Evolutionary conservation across 192 early-diverging fungal species (phyloP).

Genomic region (Spizellomyces sp.): DNA sequence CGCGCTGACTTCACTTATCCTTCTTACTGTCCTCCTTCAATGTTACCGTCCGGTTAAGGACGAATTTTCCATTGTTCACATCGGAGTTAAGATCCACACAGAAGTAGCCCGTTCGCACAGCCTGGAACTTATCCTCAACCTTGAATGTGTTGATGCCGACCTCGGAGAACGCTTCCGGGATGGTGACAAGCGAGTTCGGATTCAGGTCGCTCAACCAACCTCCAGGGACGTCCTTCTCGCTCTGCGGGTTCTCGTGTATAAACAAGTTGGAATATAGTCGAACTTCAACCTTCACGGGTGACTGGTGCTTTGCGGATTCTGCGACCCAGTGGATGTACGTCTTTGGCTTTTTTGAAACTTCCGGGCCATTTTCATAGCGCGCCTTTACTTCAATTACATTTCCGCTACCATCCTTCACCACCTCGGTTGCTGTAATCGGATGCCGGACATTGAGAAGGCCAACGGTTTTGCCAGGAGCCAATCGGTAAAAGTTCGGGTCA

Average conservation of each 20-base stretch:
- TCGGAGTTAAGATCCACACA: constrained; percentile 91
- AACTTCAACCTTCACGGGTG: constrained; percentile 84
- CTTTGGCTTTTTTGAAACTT: constrained; percentile 79
- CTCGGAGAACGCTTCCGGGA: constrained; percentile 77
- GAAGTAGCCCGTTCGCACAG: constrained; percentile 97
- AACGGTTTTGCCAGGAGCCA: constrained; percentile 92
- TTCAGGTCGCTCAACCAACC: constrained; percentile 94
- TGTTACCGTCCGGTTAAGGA: constrained; percentile 57
- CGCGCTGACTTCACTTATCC: constrained; percentile 32
- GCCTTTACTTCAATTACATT: constrained; percentile 82
- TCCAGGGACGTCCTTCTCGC: constrained; percentile 77
- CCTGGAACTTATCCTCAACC: constrained; percentile 92
- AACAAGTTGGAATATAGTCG: constrained; percentile 88
- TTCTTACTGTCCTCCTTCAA: constrained; percentile 60
- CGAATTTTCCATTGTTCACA: constrained; percentile 59
- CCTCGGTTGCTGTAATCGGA: constrained; percentile 84
- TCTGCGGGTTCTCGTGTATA: constrained; percentile 82
- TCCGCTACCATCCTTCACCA: constrained; percentile 77
- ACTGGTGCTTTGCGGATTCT: constrained; percentile 77
- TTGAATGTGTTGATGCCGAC: constrained; percentile 77
- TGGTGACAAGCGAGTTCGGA: constrained; percentile 68
- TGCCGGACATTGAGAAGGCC: constrained; percentile 85
- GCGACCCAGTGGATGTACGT: constrained; percentile 99
- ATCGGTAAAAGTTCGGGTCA: constrained; percentile 93
- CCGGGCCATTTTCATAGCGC: constrained; percentile 71